Evolutionary conservation across 2,329 filamentous ascomycete species (phyloP), one percentile per base, ranked within the genome.

Genomic region (Diplodia sapinea): DNA sequence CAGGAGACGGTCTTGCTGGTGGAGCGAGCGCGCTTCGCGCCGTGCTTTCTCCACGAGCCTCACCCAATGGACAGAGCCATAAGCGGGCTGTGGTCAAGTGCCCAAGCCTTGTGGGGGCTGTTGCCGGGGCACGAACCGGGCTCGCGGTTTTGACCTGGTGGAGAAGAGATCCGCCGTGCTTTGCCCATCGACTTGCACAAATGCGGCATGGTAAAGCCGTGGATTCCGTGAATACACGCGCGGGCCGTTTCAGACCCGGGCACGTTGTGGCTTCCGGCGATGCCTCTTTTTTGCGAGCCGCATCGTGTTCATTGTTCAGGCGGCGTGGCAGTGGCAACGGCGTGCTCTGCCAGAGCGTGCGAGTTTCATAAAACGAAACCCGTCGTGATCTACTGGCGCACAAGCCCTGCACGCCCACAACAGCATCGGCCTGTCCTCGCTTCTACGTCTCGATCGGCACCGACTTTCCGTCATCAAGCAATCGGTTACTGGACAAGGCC

Each of bases 361-460:
- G n/a, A 33, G 59, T 63, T 63, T 52, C 59, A 63, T 63, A 31
- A 63, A 51, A 63, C 59, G 59, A 63, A 38, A 3, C 3, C 38
- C 9, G 29, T 31, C 17, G 47, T n/a, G 15, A 29, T 29, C 36
- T 38, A 38, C 20, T 11, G 29, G 38, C 57, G 57, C 57, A 50
- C 57, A 62, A 49, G 57, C 40, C 8, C 15, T 49, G 57, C 31
- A 50, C 40, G 23, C 40, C 57, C 29, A 47, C 36, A 63, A 63
- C 59, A 63, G 59, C 43, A 23, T 49, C 47, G 47, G 49, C 12
- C 11, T 61, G 11, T 38, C 36, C 36, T 38, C 36, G 36, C 36
- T 12, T 38, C 36, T 33, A 33, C 6, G 6, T 33, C 6, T 33
- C 43, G 43, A 47, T 47, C 43, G 43, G 43, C 43, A n/a, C 7